phyloP scores from a whole-genome alignment of 2,329 filamentous ascomycete species.

The Ilyonectria sp. region DNA sequence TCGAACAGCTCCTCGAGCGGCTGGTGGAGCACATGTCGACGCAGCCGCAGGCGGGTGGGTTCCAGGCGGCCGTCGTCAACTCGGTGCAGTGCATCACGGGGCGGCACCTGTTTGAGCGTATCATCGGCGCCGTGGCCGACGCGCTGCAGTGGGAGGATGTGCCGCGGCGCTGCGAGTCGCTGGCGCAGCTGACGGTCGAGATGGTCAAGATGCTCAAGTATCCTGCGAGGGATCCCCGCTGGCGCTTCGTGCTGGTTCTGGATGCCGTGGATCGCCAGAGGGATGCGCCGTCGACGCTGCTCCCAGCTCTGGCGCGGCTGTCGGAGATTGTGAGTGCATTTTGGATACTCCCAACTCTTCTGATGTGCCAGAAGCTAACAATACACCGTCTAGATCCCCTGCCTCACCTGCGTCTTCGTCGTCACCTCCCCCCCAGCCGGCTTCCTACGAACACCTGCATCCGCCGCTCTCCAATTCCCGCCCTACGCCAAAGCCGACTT shows the following conservation, averaged over 20 bases:
- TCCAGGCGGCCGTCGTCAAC: slow-evolving; percentile 75
- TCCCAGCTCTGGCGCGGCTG: slow-evolving; percentile 85
- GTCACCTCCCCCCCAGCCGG: slow-evolving; percentile 79
- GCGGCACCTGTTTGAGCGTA: slow-evolving; percentile 83
- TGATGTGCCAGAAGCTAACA: slow-evolving; percentile 7
- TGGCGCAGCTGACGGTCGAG: slow-evolving; percentile 83
- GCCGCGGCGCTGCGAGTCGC: slow-evolving; percentile 81
- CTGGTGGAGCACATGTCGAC: slow-evolving; percentile 40
- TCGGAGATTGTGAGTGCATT: slow-evolving; percentile 79
- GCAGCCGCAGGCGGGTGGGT: slow-evolving; percentile 47
- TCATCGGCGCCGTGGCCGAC: slow-evolving; percentile 71
- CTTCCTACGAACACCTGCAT: slow-evolving; percentile 78
- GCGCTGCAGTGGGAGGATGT: slow-evolving; percentile 64
- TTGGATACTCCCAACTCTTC: slow-evolving; percentile 26
- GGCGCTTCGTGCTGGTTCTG: slow-evolving; percentile 85
- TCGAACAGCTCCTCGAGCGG: slow-evolving; percentile 62
- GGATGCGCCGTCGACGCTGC: slow-evolving; percentile 83
- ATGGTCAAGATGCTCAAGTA: slow-evolving; percentile 75
- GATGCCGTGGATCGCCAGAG: slow-evolving; percentile 90
- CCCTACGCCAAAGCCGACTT: slow-evolving; percentile 87
- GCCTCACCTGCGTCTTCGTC: slow-evolving; percentile 83
- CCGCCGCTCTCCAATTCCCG: slow-evolving; percentile 86
- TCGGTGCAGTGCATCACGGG: slow-evolving; percentile 84
- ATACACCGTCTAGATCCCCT: slow-evolving; percentile 74
- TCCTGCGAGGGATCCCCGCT: slow-evolving; percentile 52